Evolutionary conservation across 768 basidiomycete genomes (phyloP), one percentile per base, ranked within the genome.

Genomic region (Boletus speciosus): DNA sequence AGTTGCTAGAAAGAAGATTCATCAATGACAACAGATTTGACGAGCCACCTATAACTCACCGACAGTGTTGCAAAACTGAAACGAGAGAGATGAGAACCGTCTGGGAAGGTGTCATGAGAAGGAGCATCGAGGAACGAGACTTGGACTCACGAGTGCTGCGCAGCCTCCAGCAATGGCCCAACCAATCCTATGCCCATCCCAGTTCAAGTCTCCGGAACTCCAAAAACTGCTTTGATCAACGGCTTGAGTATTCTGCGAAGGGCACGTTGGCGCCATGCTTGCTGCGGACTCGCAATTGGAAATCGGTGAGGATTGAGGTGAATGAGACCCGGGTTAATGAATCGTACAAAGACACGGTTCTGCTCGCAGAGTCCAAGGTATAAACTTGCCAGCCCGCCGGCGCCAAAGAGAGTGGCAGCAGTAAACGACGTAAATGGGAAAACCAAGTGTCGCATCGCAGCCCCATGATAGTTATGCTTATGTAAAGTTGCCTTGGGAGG

Each of bases 111-210:
- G 46, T 9, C 5, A 25, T 37, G 36, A 56, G n/a, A n/a, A 29
- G 5, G 10, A 41, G 27, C 12, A 21, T 34, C 8, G 7, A 14
- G 27, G n/a, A 25, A 23, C 12, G 55, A 38, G 47, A 25, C 14
- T 11, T 8, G 41, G 21, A 74, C 82, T 51, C 60, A 88, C 86
- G 32, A 81, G 39, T 38, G 70, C 66, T 3, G 88, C 71, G 60
- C 82, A 85, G 15, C 73, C 78, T 27, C 88, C 88, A 15, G 86
- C 80, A 51, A 90, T 75, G 10, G 84, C 76, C 88, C 88, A 90
- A 47, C 88, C 88, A 66, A 88, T 83, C 60, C 81, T 74, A 70
- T 85, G 84, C 14, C 71, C 61, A 56, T 81, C 78, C 85, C 84
- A 87, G 61, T 84, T 73, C 21, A 79, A 47, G 11, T 78, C 76